These are phyloP conservation scores for Nitzschia palea DNA, from an alignment of 108 stramenopile genomes.

Conservation along the genomic window DNA sequence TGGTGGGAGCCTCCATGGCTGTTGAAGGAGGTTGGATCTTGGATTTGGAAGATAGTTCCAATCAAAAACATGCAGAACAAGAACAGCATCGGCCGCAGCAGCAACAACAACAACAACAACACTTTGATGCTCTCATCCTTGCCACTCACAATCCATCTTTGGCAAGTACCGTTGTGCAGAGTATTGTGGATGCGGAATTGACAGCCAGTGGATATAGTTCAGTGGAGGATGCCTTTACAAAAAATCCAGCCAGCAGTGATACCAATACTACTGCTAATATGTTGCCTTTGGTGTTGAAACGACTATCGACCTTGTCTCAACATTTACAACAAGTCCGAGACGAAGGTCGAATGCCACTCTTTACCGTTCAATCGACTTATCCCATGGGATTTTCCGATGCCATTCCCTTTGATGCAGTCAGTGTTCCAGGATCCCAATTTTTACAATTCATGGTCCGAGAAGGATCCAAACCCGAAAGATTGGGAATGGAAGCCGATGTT, in stretches of 20 bases:
- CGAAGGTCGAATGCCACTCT: conserved; percentile 18
- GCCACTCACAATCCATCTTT: conserved; percentile 34
- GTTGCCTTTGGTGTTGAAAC: neutral
- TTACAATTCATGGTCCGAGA: conserved; percentile 34
- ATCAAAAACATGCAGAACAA: neutral
- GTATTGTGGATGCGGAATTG: conserved; percentile 25
- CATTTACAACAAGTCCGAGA: conserved; percentile 19
- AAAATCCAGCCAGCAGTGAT: neutral
- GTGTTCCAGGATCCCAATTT: conserved; percentile 26
- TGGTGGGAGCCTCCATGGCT: conserved; percentile 8
- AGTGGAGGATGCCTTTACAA: neutral
- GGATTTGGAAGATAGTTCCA: neutral
- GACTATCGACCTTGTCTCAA: conserved; percentile 8
- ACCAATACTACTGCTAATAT: neutral
- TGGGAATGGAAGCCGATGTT: conserved; percentile 11
- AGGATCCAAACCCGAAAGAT: conserved; percentile 26
- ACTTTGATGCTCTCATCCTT: conserved; percentile 34
- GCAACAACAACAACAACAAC: neutral
- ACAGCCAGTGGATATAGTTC: neutral
- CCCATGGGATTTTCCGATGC: conserved; percentile 6
- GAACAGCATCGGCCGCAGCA: neutral
- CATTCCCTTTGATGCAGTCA: conserved; percentile 39
- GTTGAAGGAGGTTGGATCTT: conserved; percentile 26
- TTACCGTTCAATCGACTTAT: conserved; percentile 4
- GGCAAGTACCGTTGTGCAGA: conserved; percentile 3